Evolutionary conservation across 352 stramenopile genomes (phyloP).

Genomic region (Pythium dissotocum): DNA sequence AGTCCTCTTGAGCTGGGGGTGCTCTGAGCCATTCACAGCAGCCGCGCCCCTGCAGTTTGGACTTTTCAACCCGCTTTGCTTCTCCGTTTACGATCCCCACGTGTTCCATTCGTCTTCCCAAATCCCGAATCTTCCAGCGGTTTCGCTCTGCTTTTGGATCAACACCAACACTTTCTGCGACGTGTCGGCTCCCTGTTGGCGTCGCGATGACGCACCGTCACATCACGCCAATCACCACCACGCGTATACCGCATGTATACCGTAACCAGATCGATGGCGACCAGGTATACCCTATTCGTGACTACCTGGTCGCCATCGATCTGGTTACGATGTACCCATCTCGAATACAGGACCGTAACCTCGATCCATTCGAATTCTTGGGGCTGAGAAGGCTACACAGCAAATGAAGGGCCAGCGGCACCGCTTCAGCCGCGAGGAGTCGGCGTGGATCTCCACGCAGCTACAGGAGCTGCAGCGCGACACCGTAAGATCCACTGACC

Average conservation of each 20-base stretch:
- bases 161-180: conserved; percentile 1
- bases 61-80: neutral
- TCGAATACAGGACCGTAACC: conserved; percentile 2
- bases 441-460: conserved; percentile 16
- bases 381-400: neutral
- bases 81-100: neutral
- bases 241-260: neutral
- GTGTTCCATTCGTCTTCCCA: neutral
- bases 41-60: neutral
- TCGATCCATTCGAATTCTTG: neutral
- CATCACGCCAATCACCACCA: neutral
- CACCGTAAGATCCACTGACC: neutral
- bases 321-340: neutral
- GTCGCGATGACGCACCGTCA: neutral
- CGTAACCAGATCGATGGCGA: no score
- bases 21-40: neutral
- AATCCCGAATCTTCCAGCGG: neutral
- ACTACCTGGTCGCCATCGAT: neutral
- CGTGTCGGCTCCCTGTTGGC: neutral
- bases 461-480: neutral
- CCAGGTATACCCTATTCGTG: no score
- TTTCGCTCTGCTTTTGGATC: neutral
- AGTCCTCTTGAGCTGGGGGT: neutral
- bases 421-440: conserved; percentile 6
- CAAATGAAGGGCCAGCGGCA: neutral